Evolutionary conservation across 2,329 filamentous ascomycete species (phyloP).

Genomic region (Fusarium caatingaense): DNA sequence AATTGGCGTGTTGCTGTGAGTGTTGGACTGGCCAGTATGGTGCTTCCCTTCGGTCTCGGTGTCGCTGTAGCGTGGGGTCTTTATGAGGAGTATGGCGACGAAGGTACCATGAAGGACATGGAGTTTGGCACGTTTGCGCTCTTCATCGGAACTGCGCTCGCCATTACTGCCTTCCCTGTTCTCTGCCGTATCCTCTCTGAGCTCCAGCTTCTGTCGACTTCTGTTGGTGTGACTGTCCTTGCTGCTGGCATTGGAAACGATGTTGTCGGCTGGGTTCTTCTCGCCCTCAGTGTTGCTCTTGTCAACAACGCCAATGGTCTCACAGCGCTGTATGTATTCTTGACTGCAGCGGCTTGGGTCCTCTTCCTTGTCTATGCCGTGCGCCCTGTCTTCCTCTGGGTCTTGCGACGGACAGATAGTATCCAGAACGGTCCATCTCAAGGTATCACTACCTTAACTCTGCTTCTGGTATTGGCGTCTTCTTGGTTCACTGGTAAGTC

Average conservation of each 20-base stretch:
- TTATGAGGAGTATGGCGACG: conserved; percentile 75
- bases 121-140: conserved; percentile 67
- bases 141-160: conserved; percentile 93
- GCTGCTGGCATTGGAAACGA: conserved; percentile 95
- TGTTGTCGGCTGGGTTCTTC: conserved; percentile 79
- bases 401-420: conserved; percentile 78
- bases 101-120: conserved; percentile 55
- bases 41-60: conserved; percentile 84
- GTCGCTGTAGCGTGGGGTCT: conserved; percentile 84
- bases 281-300: conserved; percentile 91
- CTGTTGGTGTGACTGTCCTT: conserved; percentile 87
- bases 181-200: conserved; percentile 94
- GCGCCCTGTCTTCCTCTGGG: conserved; percentile 78
- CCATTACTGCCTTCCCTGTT: conserved; percentile 92
- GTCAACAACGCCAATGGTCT: conserved; percentile 89
- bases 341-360: conserved; percentile 79
- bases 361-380: conserved; percentile 80
- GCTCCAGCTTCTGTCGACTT: conserved; percentile 83
- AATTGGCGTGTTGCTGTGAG: conserved; percentile 85
- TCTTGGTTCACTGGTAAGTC: conserved; percentile 79
- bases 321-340: conserved; percentile 84
- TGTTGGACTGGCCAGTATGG: conserved; percentile 83
- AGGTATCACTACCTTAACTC: conserved; percentile 82
- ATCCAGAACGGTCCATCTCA: conserved; percentile 91
- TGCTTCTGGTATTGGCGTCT: conserved; percentile 81